A percentile compares a stretch with the other conserved stretches of the same genome.
phyloP scores from a whole-genome alignment of 2,329 filamentous ascomycete genomes.

The Hypoxylon sp. region DNA sequence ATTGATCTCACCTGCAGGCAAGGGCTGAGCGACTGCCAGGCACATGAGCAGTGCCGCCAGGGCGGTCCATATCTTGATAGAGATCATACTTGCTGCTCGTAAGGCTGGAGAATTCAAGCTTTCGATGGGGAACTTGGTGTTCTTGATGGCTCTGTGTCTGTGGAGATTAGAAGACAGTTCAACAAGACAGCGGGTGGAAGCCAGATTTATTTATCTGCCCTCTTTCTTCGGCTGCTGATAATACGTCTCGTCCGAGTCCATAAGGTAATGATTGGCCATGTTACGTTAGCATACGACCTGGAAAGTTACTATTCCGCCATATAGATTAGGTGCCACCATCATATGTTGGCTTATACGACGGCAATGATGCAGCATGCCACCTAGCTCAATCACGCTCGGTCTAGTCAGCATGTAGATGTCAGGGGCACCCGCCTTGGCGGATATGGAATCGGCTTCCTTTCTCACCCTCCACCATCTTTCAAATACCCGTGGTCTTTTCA shows the following conservation, averaged over 20 bases:
- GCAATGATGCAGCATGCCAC: not conserved
- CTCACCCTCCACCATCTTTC: not conserved
- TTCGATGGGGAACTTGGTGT: not conserved
- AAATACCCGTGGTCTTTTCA: not conserved
- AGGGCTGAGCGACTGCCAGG: not conserved
- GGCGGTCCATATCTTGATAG: constrained; percentile 1
- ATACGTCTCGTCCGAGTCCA: not conserved
- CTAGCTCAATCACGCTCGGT: not conserved
- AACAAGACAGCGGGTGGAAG: not conserved
- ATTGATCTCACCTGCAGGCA: constrained; percentile 1
- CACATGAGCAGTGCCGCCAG: constrained; percentile 2
- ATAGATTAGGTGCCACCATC: not conserved
- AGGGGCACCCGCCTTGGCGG: not conserved
- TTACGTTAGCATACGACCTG: not conserved
- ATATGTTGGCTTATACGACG: not conserved
- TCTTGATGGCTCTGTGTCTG: not conserved
- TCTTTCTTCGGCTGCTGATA: not conserved
- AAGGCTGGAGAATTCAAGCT: not conserved
- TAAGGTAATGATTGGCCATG: not conserved
- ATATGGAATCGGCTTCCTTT: not conserved
- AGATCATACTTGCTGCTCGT: not conserved
- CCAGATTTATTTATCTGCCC: not conserved
- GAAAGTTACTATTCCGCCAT: not conserved
- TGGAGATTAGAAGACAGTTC: not conserved
- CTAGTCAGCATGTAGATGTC: not conserved